Percentiles rank a stretch among this genome's conserved stretches.
Conservation (phyloP, 371 early-diverging fungal species). For the Rhizopus delemar region DNA sequence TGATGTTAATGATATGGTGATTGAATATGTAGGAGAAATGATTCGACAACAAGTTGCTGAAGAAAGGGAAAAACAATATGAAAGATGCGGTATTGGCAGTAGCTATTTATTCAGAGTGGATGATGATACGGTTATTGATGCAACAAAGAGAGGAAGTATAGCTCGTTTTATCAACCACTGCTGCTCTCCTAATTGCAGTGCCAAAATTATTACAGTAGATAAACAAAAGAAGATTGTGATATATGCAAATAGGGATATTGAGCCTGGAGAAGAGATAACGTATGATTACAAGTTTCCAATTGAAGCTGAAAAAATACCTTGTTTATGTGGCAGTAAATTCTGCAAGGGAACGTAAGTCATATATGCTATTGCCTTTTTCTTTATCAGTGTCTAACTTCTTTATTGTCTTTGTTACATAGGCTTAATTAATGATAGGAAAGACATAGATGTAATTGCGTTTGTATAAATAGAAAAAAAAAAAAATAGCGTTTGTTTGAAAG, state of each 20-base stretch:
- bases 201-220: constrained; percentile 86
- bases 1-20: constrained; percentile 91
- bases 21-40: constrained; percentile 98
- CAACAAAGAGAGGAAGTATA: constrained; percentile 96
- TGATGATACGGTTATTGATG: constrained; percentile 95
- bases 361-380: background rate
- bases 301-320: constrained; percentile 92
- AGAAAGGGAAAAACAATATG: constrained; percentile 91
- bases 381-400: background rate
- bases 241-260: constrained; percentile 86
- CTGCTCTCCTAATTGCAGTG: constrained; percentile 97
- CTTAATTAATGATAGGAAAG: background rate
- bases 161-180: constrained; percentile 98
- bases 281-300: constrained; percentile 98
- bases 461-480: background rate
- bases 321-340: constrained; percentile 84
- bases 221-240: constrained; percentile 92
- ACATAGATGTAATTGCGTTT: background rate
- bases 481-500: background rate
- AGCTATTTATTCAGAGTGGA: constrained; percentile 97
- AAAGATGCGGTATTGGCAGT: constrained; percentile 87
- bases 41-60: constrained; percentile 96
- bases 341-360: constrained; percentile 76
- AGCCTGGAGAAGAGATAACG: constrained; percentile 95
- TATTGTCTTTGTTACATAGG: background rate